Evolutionary conservation across 257 asterid species (phyloP), one percentile per base, ranked within the genome.

Genomic region (Datura wrightii): DNA sequence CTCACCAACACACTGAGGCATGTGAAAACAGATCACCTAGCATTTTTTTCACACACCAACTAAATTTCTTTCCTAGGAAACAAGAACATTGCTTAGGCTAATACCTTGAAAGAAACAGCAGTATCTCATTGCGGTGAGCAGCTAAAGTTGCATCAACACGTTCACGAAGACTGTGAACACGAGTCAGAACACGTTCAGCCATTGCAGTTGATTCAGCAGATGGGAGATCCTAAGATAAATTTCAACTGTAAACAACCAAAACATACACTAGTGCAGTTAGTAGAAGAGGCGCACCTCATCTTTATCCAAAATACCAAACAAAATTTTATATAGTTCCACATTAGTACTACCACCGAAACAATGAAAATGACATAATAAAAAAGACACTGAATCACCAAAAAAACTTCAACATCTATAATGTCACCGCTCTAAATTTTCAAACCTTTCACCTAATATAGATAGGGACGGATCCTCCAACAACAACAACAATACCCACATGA

Each of bases 91-190:
- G 10, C 42, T 13, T 18, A 44, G 36, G 44, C 56, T 24, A 66
- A 10, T 62, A 95, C 99, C 94, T 94, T 0, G 97, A 89, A 4
- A 96, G 85, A 62, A 96, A 96, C 86, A 90, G 82, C 81, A 96
- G 44, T 55, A 96, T 88, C 86, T 94, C 98, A 59, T 91, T 87
- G 89, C 97, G 98, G 50, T 93, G 96, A 70, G 96, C 93, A 63
- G 94, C 92, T 71, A 96, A 90, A 7, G 97, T 96, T 82, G 97
- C 92, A 53, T 96, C 98, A 89, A 96, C 85, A 46, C 95, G 96
- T 83, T 96, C 99, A 1, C 94, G 95, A 66, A 94, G 98, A 89
- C 98, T 96, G 91, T 96, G 98, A 79, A 94, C 98, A 24, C 98
- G 97, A 37, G 92, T 91, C 44, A 93, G 90, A 84, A 92, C 97